Conservation (phyloP, 176 grass and related monocot genomes). For the Oryza meyeriana region DNA sequence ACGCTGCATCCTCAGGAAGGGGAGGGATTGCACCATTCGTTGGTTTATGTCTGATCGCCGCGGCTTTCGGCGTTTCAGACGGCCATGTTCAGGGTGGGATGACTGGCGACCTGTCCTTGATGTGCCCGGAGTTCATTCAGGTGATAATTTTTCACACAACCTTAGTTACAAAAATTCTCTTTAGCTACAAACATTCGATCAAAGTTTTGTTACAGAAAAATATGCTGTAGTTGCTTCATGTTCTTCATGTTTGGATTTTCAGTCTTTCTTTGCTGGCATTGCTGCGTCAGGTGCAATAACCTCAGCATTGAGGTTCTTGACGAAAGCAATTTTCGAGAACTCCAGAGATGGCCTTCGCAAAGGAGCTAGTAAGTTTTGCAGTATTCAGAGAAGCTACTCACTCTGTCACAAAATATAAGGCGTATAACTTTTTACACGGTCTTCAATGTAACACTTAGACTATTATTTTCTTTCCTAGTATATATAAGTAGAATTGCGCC, state of each 20-base stretch:
- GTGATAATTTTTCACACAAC: constrained; percentile 15
- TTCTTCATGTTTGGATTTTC: not conserved
- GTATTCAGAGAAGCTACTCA: no score
- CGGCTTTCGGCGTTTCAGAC: constrained; percentile 57
- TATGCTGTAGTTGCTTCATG: not conserved
- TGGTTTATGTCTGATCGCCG: constrained; percentile 40
- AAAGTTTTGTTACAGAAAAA: no score
- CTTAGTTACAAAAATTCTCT: not conserved
- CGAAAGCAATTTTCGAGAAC: constrained; percentile 68
- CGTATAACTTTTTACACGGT: no score
- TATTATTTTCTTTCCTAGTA: no score
- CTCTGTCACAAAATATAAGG: no score
- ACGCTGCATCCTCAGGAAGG: constrained; percentile 42
- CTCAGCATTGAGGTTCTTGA: constrained; percentile 56
- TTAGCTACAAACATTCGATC: not conserved
- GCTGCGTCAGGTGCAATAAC: constrained; percentile 67
- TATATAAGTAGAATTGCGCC: no score
- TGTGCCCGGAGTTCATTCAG: constrained; percentile 65
- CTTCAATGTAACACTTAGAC: no score
- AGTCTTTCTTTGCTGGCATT: constrained; percentile 67
- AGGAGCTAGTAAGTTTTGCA: constrained; percentile 51
- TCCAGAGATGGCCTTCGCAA: constrained; percentile 64
- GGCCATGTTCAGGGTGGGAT: constrained; percentile 69
- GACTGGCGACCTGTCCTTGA: constrained; percentile 69
- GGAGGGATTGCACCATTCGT: constrained; percentile 60